phyloP scores from a whole-genome alignment of 2,329 filamentous ascomycete genomes.

The Chaetomium sp. region DNA sequence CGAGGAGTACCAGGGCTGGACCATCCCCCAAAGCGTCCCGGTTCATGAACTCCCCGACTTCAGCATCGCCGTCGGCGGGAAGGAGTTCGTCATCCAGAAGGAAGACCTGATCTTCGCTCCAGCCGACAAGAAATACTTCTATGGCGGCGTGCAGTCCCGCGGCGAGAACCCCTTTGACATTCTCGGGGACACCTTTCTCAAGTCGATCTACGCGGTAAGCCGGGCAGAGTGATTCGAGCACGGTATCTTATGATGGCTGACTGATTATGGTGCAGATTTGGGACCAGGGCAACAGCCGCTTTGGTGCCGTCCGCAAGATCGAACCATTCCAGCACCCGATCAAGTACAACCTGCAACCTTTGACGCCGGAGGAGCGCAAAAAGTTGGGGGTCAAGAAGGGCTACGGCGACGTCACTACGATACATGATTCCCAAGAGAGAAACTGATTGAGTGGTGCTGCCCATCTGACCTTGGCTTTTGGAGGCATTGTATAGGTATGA shows the following conservation, averaged over 20 bases:
- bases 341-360: neutral
- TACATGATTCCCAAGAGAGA: neutral
- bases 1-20: slow-evolving; percentile 60
- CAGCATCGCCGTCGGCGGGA: slow-evolving; percentile 64
- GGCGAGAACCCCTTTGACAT: slow-evolving; percentile 63
- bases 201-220: slow-evolving; percentile 64
- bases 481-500: neutral
- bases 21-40: slow-evolving; percentile 59
- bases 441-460: neutral
- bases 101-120: slow-evolving; percentile 63
- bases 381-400: neutral
- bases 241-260: neutral
- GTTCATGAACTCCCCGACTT: slow-evolving; percentile 60
- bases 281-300: slow-evolving; percentile 61
- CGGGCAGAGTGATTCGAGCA: neutral
- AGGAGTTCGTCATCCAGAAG: slow-evolving; percentile 62
- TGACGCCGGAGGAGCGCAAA: neutral
- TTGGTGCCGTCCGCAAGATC: slow-evolving; percentile 61
- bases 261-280: slow-evolving; percentile 53
- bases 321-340: slow-evolving; percentile 40
- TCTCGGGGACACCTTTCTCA: slow-evolving; percentile 64
- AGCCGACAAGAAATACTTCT: slow-evolving; percentile 57
- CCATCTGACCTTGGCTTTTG: neutral
- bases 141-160: slow-evolving; percentile 67
- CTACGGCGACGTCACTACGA: slow-evolving; percentile 6